Base-by-base conservation (phyloP, 2,329 filamentous ascomycete genomes). In the Hymenoscyphus salicellus region DNA sequence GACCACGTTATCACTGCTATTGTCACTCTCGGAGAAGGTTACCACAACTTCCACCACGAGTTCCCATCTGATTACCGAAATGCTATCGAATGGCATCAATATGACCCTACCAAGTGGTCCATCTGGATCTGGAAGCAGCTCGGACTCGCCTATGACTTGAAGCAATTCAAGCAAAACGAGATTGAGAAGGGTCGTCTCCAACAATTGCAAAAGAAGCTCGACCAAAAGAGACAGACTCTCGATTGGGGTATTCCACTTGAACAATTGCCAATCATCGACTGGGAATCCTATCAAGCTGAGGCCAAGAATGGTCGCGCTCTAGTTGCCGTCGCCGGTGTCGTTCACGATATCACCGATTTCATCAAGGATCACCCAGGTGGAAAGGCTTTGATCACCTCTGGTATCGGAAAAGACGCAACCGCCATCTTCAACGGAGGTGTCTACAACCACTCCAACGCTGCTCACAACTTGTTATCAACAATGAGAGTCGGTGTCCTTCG, bases 1-100 rank as follows among this genome's bases (percentile, higher is more conserved):
- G 92, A 96, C 74, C 91, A 96, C 79, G 85, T 94, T 75, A 86
- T 96, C 79, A 96, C 92, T 49, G 92, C 92, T 55, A 80, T 96
- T 20, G 88, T 92, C 72, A 96, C 92, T 55, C 88, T 96, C 26
- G 92, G 92, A 58, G 92, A 93, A 80, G 92, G 92, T 33, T 96
- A 96, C 82, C 92, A 96, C 85, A 96, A 96, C 84, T 96, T 96
- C 85, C 92, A 96, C 81, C 92, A 96, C 84, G 92, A 96, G 78
- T 96, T 96, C 80, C 92, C 92, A 62, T 94, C 91, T 11, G 92
- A 96, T 78, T 96, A 95, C 86, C 91, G 92, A 77, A 96, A 96
- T 77, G 92, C 91, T 67, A 94, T 95, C 72, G 84, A 92, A 79
- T 96, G 92, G 91, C 89, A 88, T 81, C 92, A 96, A 80, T 96